Evolutionary conservation across 768 basidiomycete species (phyloP), one percentile per base, ranked within the genome.

Genomic region (Hygrocybe punicea): DNA sequence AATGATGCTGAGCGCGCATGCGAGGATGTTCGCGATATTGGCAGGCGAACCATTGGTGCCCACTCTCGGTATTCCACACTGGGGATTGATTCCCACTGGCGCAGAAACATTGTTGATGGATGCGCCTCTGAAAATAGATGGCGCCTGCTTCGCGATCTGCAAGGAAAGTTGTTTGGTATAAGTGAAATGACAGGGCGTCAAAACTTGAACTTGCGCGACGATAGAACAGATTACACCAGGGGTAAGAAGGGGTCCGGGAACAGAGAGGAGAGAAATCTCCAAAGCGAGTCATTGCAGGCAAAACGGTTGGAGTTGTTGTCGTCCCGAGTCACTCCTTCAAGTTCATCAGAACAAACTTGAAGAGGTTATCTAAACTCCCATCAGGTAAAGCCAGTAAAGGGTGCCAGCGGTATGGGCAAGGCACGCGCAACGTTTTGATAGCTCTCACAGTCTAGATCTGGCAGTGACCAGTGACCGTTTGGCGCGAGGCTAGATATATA

Each of bases 161-260:
- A 60, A 11, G 17, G 24, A 25, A 40, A 4, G 47, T 55, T 16
- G 42, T 29, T 29, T 49, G 13, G 36, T 45, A 6, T 14, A 42
- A 8, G 34, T 39, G 17, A 36, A 53, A 13, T 74, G 62, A 46
- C 59, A 48, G 34, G 37, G 59, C 63, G 55, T 57, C 60, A n/a
- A 34, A n/a, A n/a, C n/a, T 56, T 58, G 19, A 51, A 65, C 75
- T 62, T 21, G 92, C 85, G 78, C 95, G 92, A 58, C 82, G 82
- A 74, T 93, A 93, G 76, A 96, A 95, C 63, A 97, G 86, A 69
- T 97, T 97, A 74, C 95, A 98, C 84, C 91, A 90, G 0, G 94
- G 83, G 67, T 95, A 89, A 46, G 87, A 89, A 1, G 91, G 91
- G 9, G 82, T 81, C 42, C 81, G 71, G 40, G 76, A 73, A 70